Evolutionary conservation across 345 rosid species (phyloP).

Genomic region (Crucihimalaya himalaica): DNA sequence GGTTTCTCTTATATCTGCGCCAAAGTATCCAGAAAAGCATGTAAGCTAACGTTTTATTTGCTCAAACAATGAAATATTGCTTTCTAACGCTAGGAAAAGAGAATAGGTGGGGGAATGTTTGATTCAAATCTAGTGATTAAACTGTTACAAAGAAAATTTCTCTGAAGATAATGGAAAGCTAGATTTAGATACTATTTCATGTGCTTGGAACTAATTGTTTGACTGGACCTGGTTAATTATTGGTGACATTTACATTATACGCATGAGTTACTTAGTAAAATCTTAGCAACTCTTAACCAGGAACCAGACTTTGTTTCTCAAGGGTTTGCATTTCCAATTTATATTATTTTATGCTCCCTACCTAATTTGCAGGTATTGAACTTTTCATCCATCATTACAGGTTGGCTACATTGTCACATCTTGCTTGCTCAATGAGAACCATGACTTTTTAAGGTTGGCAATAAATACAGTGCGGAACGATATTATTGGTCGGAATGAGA

Average conservation of each 20-base stretch:
- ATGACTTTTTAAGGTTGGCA: constrained; percentile 93
- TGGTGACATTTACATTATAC: neutral
- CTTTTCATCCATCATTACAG: constrained; percentile 48
- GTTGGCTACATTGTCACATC: constrained; percentile 98
- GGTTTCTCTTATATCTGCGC: constrained; percentile 98
- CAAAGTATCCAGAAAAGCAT: constrained; percentile 99
- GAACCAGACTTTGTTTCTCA: neutral
- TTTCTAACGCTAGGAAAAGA: constrained; percentile 28
- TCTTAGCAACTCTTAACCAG: constrained; percentile 17
- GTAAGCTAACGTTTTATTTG: constrained; percentile 41
- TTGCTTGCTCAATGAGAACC: constrained; percentile 93
- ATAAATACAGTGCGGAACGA: constrained; percentile 96
- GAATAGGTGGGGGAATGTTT: neutral
- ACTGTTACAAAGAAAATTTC: neutral
- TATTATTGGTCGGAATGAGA: constrained; percentile 97
- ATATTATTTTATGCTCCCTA: neutral
- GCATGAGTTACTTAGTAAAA: constrained; percentile 1
- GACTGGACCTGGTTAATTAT: neutral
- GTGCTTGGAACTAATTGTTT: constrained; percentile 7
- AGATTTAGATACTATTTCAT: constrained; percentile 12
- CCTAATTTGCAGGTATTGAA: constrained; percentile 4
- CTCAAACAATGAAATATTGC: neutral
- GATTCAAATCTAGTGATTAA: constrained; percentile 13
- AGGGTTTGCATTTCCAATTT: neutral
- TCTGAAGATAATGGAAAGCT: constrained; percentile 1